These are phyloP conservation scores for Trypanosomatidae sp. DNA, from an alignment of 208 protist species.

Conservation along the genomic window DNA sequence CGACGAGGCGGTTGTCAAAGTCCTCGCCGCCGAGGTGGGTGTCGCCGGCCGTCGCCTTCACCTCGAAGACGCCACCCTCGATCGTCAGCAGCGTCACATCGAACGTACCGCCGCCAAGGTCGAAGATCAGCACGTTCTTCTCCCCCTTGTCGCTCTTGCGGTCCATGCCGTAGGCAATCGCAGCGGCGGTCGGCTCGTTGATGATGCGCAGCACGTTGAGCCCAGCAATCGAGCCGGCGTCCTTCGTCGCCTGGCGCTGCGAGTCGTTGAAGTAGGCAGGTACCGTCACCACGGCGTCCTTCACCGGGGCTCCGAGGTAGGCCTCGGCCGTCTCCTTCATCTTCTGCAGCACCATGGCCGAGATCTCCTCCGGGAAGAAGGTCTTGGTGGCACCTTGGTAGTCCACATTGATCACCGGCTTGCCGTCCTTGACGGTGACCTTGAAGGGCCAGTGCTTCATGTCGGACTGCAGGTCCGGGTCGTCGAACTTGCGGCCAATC, in stretches of 20 bases:
- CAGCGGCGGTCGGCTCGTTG: constrained; percentile 99
- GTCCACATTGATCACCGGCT: constrained; percentile 80
- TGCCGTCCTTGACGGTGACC: constrained; percentile 74
- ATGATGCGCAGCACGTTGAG: constrained; percentile 99
- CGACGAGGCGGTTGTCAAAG: constrained; percentile 98
- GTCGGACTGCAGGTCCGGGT: constrained; percentile 93
- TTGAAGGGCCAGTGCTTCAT: constrained; percentile 94
- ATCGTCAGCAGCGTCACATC: constrained; percentile 99
- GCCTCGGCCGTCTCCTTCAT: constrained; percentile 94
- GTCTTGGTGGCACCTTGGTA: constrained; percentile 68
- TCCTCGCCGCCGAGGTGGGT: constrained; percentile 99
- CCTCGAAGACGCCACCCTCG: constrained; percentile 99
- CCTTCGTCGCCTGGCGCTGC: constrained; percentile 99
- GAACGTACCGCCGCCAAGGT: constrained; percentile 98
- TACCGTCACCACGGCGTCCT: constrained; percentile 97
- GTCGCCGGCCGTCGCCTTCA: too few species aligned
- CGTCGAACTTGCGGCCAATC: constrained; percentile 93
- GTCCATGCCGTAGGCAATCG: constrained; percentile 99
- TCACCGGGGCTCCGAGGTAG: constrained; percentile 97
- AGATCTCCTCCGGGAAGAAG: constrained; percentile 90
- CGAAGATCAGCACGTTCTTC: constrained; percentile 97
- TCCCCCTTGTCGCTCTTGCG: constrained; percentile 94
- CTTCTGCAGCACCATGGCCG: constrained; percentile 92
- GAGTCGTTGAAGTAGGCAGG: constrained; percentile 99
- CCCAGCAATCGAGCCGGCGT: constrained; percentile 97